These are phyloP conservation scores for Orobanche coerulescens DNA, from an alignment of 257 asterid species.

Conservation along the genomic window DNA sequence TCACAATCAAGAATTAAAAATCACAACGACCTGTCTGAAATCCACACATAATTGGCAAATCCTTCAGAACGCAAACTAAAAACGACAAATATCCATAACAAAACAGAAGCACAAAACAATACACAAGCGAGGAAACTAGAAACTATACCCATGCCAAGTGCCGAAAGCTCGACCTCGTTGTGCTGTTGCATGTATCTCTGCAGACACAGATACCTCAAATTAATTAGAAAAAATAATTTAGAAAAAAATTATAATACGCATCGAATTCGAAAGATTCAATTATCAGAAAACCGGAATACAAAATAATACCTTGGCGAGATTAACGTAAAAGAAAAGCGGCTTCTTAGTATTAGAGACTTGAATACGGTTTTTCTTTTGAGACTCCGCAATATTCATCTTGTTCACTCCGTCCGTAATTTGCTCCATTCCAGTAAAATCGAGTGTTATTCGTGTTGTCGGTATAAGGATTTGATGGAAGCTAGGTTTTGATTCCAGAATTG, in stretches of 20 bases:
- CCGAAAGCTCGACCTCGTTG: slow-evolving; percentile 84
- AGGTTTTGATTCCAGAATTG: slow-evolving; percentile 25
- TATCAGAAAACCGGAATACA: neutral
- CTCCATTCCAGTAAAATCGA: slow-evolving; percentile 32
- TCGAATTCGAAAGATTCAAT: neutral
- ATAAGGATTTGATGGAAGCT: slow-evolving; percentile 24
- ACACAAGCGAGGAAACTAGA: neutral
- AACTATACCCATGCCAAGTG: slow-evolving; percentile 86
- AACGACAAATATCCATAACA: neutral
- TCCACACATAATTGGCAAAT: too few relatives aligned
- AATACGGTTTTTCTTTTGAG: slow-evolving; percentile 65
- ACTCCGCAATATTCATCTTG: slow-evolving; percentile 40
- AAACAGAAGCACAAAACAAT: neutral
- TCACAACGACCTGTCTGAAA: too few relatives aligned
- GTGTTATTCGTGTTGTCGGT: neutral
- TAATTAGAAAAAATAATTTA: slow-evolving; percentile 2
- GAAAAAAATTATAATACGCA: neutral
- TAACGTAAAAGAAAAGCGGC: slow-evolving; percentile 78
- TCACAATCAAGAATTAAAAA: too few relatives aligned
- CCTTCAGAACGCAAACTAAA: neutral
- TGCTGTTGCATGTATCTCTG: slow-evolving; percentile 81
- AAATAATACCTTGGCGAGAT: slow-evolving; percentile 58
- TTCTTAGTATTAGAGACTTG: slow-evolving; percentile 74
- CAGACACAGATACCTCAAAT: slow-evolving; percentile 11
- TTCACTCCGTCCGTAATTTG: slow-evolving; percentile 51